Evolutionary conservation across 768 basidiomycete genomes (phyloP).

Genomic region (Pleurotus djamor): DNA sequence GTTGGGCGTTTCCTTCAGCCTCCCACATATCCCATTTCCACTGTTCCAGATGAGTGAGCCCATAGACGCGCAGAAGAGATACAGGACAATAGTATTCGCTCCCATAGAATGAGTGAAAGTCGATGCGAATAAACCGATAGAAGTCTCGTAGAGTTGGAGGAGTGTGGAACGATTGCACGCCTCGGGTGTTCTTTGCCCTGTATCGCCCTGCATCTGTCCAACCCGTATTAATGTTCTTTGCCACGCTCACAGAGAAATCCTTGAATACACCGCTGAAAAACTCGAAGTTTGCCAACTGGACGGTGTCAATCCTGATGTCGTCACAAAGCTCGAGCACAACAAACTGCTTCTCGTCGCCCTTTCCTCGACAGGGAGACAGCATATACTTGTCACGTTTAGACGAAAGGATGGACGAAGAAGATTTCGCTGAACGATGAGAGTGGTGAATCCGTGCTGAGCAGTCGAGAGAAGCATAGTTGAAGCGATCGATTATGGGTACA

Average conservation of each 20-base stretch:
- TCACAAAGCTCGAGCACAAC: constrained; percentile 97
- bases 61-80: constrained; percentile 89
- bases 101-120: constrained; percentile 92
- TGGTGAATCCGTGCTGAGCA: constrained; percentile 92
- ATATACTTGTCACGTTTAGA: constrained; percentile 94
- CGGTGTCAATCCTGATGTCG: constrained; percentile 94
- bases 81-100: constrained; percentile 97
- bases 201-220: constrained; percentile 80
- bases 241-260: constrained; percentile 83
- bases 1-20: constrained; percentile 55
- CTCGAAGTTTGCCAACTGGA: constrained; percentile 96
- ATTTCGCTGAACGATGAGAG: constrained; percentile 79
- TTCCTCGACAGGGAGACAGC: constrained; percentile 83
- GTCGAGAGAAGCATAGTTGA: constrained; percentile 92
- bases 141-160: constrained; percentile 76
- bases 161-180: constrained; percentile 82
- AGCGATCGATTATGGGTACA: constrained; percentile 80
- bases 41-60: constrained; percentile 93
- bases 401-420: constrained; percentile 79
- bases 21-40: constrained; percentile 93
- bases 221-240: constrained; percentile 73
- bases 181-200: constrained; percentile 85
- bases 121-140: constrained; percentile 91
- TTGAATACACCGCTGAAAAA: constrained; percentile 98
- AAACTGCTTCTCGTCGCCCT: constrained; percentile 61